Evolutionary conservation across 352 stramenopile species (phyloP), one percentile per base, ranked within the genome.

Genomic region (Globisporangium camurandrum): DNA sequence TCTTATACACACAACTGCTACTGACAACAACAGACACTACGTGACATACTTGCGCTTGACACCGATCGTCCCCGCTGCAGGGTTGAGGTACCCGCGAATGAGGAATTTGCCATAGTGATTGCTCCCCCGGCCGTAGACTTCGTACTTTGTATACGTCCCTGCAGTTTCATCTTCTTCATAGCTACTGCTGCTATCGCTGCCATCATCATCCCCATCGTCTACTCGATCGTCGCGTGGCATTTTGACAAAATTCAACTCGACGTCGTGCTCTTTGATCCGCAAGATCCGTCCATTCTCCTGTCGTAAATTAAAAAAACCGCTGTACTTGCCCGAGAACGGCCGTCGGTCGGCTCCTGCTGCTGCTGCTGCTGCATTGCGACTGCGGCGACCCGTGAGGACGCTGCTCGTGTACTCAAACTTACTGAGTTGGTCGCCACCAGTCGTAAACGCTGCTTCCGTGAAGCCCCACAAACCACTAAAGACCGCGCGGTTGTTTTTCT

Each of bases 31-130:
- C n/a, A n/a, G n/a, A n/a, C n/a, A n/a, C 47, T 51, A 59, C 17
- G 86, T 71, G 51, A 85, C 62, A 62, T 88, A 88, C 38, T 62
- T 62, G 22, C 77, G 64, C 16, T 75, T 77, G 42, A 89, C 68
- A 1, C 45, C 63, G 38, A 89, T 72, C 12, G 54, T 60, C 6
- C 71, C 65, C 17, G 59, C 65, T 40, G 63, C 61, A 9, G 62
- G 59, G 41, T 80, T 83, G 24, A 78, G 41, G 39, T 82, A 87
- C 17, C 77, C 77, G 55, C 62, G 68, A 43, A 89, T 83, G 6
- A 89, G 61, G 50, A 89, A 89, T n/a, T 56, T 51, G 0, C 77
- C 77, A 38, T 70, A 89, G 34, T 56, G 68, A 46, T 89, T 89
- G 50, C 72, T 74, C 23, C 77, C 77, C 30, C 71, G 76, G 43